A percentile compares a stretch with the other conserved stretches of the same genome.
These are phyloP conservation scores for Gigaspora rosea DNA, from an alignment of 192 early-diverging fungal genomes.

Conservation along the genomic window DNA sequence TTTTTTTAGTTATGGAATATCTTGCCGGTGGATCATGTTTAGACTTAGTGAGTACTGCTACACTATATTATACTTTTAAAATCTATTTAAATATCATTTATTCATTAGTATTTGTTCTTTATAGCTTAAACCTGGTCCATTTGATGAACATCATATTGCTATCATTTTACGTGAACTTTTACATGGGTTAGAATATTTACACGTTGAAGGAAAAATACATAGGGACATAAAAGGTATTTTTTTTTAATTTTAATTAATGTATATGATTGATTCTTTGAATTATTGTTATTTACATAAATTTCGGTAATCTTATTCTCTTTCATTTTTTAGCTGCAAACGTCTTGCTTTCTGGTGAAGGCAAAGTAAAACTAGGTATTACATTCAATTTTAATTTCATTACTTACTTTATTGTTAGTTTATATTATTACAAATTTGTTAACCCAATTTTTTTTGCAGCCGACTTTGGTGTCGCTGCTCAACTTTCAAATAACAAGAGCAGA, in stretches of 20 bases:
- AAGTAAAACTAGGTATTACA: slow-evolving; percentile 47
- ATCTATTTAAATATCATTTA: slow-evolving; percentile 3
- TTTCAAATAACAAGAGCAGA: slow-evolving; percentile 52
- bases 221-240: slow-evolving; percentile 85
- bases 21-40: slow-evolving; percentile 54
- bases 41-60: slow-evolving; percentile 40
- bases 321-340: slow-evolving; percentile 74
- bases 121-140: slow-evolving; percentile 49
- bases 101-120: slow-evolving; percentile 3
- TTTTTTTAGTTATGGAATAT: slow-evolving; percentile 53
- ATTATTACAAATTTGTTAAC: not conserved
- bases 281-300: not conserved
- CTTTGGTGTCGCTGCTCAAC: slow-evolving; percentile 94
- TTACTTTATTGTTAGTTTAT: not conserved
- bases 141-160: slow-evolving; percentile 48
- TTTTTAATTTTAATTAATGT: not conserved
- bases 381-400: not conserved
- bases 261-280: not conserved
- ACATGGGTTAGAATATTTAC: slow-evolving; percentile 89
- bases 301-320: no score
- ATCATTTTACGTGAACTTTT: slow-evolving; percentile 84
- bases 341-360: slow-evolving; percentile 51
- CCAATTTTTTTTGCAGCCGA: slow-evolving; percentile 64
- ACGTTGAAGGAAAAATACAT: slow-evolving; percentile 87
- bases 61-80: not conserved